A percentile compares a stretch with the other conserved stretches of the same genome.
phyloP scores from a whole-genome alignment of 441 rosid species.

The Jatropha multifida region DNA sequence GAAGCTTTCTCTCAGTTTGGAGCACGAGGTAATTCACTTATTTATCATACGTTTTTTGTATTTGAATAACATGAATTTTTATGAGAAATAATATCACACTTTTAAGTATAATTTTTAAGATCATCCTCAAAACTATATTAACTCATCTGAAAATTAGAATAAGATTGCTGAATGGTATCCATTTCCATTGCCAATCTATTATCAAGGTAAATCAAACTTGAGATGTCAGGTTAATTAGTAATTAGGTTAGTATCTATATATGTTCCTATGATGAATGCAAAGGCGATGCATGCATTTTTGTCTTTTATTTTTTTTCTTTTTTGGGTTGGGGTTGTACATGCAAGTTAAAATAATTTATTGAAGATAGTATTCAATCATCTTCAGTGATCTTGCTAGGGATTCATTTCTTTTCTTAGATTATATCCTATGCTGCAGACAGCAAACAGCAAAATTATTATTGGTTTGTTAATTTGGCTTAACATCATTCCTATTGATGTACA shows the following conservation, averaged over 20 bases:
- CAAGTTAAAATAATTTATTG: not conserved
- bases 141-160: not conserved
- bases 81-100: not conserved
- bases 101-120: no score
- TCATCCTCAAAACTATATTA: not conserved
- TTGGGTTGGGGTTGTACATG: not conserved
- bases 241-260: not conserved
- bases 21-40: slow-evolving; percentile 63
- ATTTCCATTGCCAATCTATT: not conserved
- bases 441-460: not conserved
- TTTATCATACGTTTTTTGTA: not conserved
- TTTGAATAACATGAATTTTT: not conserved
- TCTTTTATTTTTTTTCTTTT: not conserved
- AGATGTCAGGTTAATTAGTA: not conserved
- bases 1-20: slow-evolving; percentile 86
- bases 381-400: not conserved
- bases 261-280: not conserved
- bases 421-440: not conserved
- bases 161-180: not conserved
- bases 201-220: not conserved
- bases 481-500: not conserved
- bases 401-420: not conserved
- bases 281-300: not conserved
- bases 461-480: not conserved
- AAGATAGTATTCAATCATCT: not conserved